Evolutionary conservation across 2,329 filamentous ascomycete genomes (phyloP), one percentile per base, ranked within the genome.

Genomic region (Alternaria panax): DNA sequence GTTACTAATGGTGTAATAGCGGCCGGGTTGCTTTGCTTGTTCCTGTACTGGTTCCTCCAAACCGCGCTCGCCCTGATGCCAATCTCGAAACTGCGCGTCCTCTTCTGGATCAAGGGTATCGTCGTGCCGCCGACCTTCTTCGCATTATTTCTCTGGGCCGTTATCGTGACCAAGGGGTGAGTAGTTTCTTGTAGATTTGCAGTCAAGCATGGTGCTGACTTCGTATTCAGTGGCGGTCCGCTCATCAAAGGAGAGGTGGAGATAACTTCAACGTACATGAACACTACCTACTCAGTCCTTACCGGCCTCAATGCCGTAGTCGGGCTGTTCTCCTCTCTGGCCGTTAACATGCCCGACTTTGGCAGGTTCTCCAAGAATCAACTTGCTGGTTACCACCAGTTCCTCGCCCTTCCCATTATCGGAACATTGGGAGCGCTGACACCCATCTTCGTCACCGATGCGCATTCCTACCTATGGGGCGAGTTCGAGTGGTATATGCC

Each of bases 21-120:
- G 14, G 78, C 80, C 20, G 79, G 82, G 25, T 73, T 86, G 28
- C 76, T 85, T 2, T 85, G 80, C 58, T 81, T 84, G 61, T 80
- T 85, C 52, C 69, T 85, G 41, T 85, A 85, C 69, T 85, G 83
- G 78, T 76, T 81, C 28, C 66, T 82, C 20, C 84, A 84, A 16
- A 80, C 81, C 7, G 72, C 73, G 1, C 72, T 84, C 7, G 74
- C 76, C 27, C 60, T 80, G 7, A 81, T 82, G 75, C 80, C 79
- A 7, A 81, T 81, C 45, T 71, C 79, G 32, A 81, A 82, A 55
- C 68, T 82, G 46, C 75, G 80, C 16, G 73, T 81, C 36, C 69
- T 82, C 5, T 82, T 82, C 62, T 75, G 80, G 63, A 71, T 81
- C 57, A 83, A 83, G 63, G 79, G 78, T 14, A 68, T 80, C 25